phyloP scores from a whole-genome alignment of 805 yeast genomes.

The Sugiyamaella mastotermitis region DNA sequence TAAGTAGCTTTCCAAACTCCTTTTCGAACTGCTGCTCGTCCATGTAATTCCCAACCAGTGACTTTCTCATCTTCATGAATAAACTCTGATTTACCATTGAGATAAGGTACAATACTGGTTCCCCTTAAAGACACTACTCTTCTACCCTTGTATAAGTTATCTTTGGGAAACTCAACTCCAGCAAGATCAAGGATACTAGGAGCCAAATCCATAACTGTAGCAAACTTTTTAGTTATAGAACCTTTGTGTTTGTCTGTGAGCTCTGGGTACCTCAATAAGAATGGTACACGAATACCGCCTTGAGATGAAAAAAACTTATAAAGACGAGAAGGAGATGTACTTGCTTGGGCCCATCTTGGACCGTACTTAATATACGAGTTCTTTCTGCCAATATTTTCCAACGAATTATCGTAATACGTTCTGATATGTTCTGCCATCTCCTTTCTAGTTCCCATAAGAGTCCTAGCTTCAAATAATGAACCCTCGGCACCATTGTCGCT shows the following conservation, averaged over 20 bases:
- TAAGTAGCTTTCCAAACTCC: conserved; percentile 44
- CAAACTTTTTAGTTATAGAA: conserved; percentile 32
- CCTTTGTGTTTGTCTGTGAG: conserved; percentile 22
- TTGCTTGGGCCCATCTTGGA: conserved; percentile 61
- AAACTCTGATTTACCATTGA: conserved; percentile 26
- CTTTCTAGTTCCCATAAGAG: conserved; percentile 29
- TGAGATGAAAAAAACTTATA: conserved; percentile 54
- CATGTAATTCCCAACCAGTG: conserved; percentile 51
- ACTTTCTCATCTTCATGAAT: conserved; percentile 18
- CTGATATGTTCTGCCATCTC: conserved; percentile 28
- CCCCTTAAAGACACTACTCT: conserved; percentile 40
- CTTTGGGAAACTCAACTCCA: conserved; percentile 28
- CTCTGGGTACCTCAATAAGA: conserved; percentile 42
- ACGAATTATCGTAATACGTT: conserved; percentile 36
- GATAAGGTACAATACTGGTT: conserved; percentile 37
- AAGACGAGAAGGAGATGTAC: conserved; percentile 51
- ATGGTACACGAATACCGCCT: conserved; percentile 55
- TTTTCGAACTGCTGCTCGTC: conserved; percentile 47
- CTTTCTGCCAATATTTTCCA: conserved; percentile 42
- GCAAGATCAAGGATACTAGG: conserved; percentile 51
- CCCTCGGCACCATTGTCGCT: conserved; percentile 65
- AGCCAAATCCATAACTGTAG: conserved; percentile 54
- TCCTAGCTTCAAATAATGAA: conserved; percentile 49
- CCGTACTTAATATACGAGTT: conserved; percentile 47
- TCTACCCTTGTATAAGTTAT: conserved; percentile 35